Base-by-base conservation (phyloP, 768 basidiomycete species). In the Cantharellus anzutake region DNA sequence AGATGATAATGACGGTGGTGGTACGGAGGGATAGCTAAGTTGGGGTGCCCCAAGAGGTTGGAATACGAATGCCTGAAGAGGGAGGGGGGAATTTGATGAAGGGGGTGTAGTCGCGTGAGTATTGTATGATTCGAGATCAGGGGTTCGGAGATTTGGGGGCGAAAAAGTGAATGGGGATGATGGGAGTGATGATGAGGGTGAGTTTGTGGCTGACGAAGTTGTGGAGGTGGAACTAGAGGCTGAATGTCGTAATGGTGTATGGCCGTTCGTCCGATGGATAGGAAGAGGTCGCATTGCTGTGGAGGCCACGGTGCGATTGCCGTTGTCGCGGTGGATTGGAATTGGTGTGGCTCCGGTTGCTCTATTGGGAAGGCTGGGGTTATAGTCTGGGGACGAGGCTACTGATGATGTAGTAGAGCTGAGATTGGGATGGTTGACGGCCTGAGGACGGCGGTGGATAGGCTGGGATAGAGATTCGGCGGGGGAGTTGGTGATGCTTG, bases 21-120 rank as follows among this genome's bases (percentile, higher is more conserved):
- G 87, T 0, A 89, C 88, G 3, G 81, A 82, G 0, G 87, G 87
- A 65, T 91, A 91, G 3, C 84, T 78, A 57, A 90, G 73, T 11
- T 74, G 68, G 56, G 71, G 69, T 66, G 69, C 4, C 66, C 73
- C 58, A 64, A 70, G 4, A 67, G 71, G 53, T 68, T 68, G 38
- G 73, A 59, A 63, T 67, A 69, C 56, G 11, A 66, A 65, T 20
- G 11, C 11, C 35, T 55, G 52, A 11, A 48, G 29, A 11, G 44
- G 44, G 63, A 63, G 4, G 67, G 70, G 73, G 3, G 78, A 79
- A 5, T 76, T 72, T 4, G 81, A 80, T 3, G 83, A 81, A 2
- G 84, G 81, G 2, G 87, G 86, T 41, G 84, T 87, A 2, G 86
- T 90, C 59, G 81, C 65, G 58, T 78, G 77, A 11, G 86, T 87